Evolutionary conservation across 176 grass and related monocot species (phyloP).

Genomic region (Phoenix dactylifera): DNA sequence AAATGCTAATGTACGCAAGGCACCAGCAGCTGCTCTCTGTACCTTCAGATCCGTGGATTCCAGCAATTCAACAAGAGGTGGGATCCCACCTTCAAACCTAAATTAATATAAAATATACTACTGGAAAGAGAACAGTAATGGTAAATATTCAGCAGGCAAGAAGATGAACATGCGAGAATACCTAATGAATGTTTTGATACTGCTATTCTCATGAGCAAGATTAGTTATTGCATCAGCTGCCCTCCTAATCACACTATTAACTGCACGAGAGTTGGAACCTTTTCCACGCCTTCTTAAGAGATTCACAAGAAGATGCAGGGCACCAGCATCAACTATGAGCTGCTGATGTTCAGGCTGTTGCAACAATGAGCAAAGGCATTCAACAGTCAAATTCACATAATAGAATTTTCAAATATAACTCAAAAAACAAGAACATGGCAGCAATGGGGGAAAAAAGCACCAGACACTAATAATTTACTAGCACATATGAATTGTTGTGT

Average conservation of each 20-base stretch:
- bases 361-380: constrained; percentile 1
- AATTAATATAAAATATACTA: constrained; percentile 24
- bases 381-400: no score
- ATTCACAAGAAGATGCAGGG: constrained; percentile 72
- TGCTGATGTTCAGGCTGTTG: constrained; percentile 98
- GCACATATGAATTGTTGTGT: no score
- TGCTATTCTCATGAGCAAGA: constrained; percentile 99
- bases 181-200: constrained; percentile 96
- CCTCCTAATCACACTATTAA: constrained; percentile 93
- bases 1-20: constrained; percentile 88
- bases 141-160: neutral
- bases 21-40: constrained; percentile 95
- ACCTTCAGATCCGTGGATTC: constrained; percentile 92
- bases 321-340: constrained; percentile 94
- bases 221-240: constrained; percentile 99
- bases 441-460: no score
- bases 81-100: constrained; percentile 96
- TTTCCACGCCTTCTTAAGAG: constrained; percentile 75
- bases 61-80: constrained; percentile 89
- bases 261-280: constrained; percentile 46
- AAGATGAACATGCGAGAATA: constrained; percentile 21
- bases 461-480: no score
- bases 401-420: no score
- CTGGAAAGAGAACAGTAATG: constrained; percentile 7
- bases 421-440: no score